phyloP scores from a whole-genome alignment of 2,329 filamentous ascomycete species.

The Mycosphaerelloides madeirae region DNA sequence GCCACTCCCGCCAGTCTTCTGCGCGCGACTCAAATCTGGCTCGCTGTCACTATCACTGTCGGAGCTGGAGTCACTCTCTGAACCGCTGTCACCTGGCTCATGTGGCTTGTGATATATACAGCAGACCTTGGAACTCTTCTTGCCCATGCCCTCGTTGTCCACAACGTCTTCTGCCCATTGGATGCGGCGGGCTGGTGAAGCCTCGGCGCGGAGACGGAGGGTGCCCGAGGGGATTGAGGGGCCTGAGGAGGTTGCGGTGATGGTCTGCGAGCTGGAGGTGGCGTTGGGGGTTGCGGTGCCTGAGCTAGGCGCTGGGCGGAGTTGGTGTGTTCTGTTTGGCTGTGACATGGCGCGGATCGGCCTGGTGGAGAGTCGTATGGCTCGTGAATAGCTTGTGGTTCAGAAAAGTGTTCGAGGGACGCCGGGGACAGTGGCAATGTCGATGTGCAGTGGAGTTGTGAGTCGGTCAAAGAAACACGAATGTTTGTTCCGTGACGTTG shows the following conservation, averaged over 20 bases:
- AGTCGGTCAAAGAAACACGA: too few species aligned
- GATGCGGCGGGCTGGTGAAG: slow-evolving; percentile 57
- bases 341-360: too few species aligned
- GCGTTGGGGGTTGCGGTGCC: slow-evolving; percentile 22
- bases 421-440: too few species aligned
- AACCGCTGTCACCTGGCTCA: slow-evolving; percentile 74
- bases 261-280: slow-evolving; percentile 31
- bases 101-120: slow-evolving; percentile 94
- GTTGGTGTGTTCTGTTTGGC: background rate
- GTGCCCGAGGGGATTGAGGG: slow-evolving; percentile 29
- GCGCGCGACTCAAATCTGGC: slow-evolving; percentile 47
- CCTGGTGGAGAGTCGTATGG: too few species aligned
- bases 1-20: slow-evolving; percentile 36
- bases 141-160: slow-evolving; percentile 90
- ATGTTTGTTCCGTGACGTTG: too few species aligned
- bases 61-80: slow-evolving; percentile 57
- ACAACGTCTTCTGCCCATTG: slow-evolving; percentile 91
- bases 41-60: slow-evolving; percentile 53
- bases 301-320: slow-evolving; percentile 5
- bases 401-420: too few species aligned
- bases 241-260: slow-evolving; percentile 24
- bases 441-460: too few species aligned
- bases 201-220: slow-evolving; percentile 37
- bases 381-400: too few species aligned
- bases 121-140: slow-evolving; percentile 98